Evolutionary conservation across 768 basidiomycete genomes (phyloP), one percentile per base, ranked within the genome.

Genomic region (Tricholoma furcatifolium): DNA sequence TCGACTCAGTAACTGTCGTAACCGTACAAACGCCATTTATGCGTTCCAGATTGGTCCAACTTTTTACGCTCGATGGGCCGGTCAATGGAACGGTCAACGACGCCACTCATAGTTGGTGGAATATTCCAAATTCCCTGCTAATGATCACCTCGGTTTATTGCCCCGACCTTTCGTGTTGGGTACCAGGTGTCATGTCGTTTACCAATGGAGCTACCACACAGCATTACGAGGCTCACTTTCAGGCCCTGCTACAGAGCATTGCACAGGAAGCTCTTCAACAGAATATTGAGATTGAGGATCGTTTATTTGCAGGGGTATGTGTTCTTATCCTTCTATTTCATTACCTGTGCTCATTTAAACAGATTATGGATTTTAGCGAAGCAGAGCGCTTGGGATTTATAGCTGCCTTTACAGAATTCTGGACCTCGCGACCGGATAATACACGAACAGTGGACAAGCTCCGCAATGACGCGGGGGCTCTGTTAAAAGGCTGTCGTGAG

Each of bases 191-290:
- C 8, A 43, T 71, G n/a, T 67, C 67, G 0, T 74, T 64, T 39
- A 65, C 67, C 2, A 71, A 74, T 60, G 70, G 72, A 15, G 65
- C 67, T 8, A 63, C 54, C 9, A 48, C 62, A 1, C 54, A 64
- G 4, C 70, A 74, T 43, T 74, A 67, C 45, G 53, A 58, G 35
- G 36, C 55, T 24, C 73, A 74, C 43, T 72, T 74, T 34, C 24
- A 62, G 2, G 61, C 63, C 3, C 53, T 71, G 0, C 64, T 71
- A 39, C 56, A 62, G 35, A 65, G 62, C 17, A 67, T 72, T 23
- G 60, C 62, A 8, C 15, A 53, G 2, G 66, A 65, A 50, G 62
- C 63, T 12, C 52, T 55, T 3, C n/a, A 14, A 10, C 43, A 54
- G 7, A 40, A 50, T 1, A 45, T 64, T 2, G 20, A 32, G 3